Conservation (phyloP, 2,329 filamentous ascomycete species). For the Penicillium janthinellum region DNA sequence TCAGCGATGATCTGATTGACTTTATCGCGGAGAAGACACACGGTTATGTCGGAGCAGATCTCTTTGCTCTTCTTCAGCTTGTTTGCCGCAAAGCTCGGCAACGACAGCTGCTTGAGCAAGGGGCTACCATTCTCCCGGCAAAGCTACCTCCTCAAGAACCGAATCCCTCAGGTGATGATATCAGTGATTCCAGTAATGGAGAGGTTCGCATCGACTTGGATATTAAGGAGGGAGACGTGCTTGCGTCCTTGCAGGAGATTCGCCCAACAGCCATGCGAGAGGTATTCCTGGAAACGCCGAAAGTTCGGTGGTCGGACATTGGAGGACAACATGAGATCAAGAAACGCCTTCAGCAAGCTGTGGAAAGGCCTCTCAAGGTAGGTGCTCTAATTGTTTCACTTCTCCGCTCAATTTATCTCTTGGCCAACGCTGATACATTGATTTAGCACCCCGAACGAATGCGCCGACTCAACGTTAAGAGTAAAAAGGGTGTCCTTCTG, state of each 20-base stretch:
- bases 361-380: conserved; percentile 61
- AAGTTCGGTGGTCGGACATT: conserved; percentile 83
- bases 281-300: conserved; percentile 84
- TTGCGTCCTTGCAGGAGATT: conserved; percentile 65
- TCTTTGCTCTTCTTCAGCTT: conserved; percentile 64
- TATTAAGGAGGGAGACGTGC: conserved; percentile 40
- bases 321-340: conserved; percentile 82
- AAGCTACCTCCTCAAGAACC: neutral
- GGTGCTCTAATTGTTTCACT: conserved; percentile 2
- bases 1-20: conserved; percentile 56
- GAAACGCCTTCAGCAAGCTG: conserved; percentile 61
- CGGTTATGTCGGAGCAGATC: conserved; percentile 80
- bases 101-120: conserved; percentile 29
- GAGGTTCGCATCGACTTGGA: conserved; percentile 28
- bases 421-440: conserved; percentile 10
- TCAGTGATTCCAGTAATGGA: conserved; percentile 6
- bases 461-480: conserved; percentile 54
- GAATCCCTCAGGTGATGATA: neutral
- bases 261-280: conserved; percentile 85
- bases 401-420: neutral
- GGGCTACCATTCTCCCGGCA: neutral
- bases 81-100: conserved; percentile 49
- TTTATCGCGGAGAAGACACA: conserved; percentile 75
- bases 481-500: conserved; percentile 79
- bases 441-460: conserved; percentile 54